phyloP scores from a whole-genome alignment of 805 yeast genomes.

The Starmerella roubikii region DNA sequence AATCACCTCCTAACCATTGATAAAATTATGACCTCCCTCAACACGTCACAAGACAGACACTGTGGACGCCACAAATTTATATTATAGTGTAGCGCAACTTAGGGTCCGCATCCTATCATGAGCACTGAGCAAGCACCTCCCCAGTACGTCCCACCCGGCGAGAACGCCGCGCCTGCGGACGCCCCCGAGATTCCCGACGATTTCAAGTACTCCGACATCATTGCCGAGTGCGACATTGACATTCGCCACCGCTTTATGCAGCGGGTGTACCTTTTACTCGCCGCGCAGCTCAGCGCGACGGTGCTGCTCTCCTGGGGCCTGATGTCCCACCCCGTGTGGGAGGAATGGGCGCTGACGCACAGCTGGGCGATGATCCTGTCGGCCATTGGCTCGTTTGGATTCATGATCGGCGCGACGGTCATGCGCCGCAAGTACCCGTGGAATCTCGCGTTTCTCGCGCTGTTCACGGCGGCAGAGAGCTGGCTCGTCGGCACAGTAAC shows the following conservation, averaged over 20 bases:
- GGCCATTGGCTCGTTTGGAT: constrained; percentile 45
- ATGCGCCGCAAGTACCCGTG: constrained; percentile 57
- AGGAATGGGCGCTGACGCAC: constrained; percentile 43
- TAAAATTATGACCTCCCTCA: too few relatives aligned
- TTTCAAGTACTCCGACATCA: constrained; percentile 68
- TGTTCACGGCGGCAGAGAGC: constrained; percentile 64
- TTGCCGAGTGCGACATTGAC: constrained; percentile 62
- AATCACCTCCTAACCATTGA: too few relatives aligned
- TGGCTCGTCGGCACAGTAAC: constrained; percentile 58
- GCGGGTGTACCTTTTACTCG: constrained; percentile 62
- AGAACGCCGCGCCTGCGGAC: constrained; percentile 8
- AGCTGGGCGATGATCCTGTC: constrained; percentile 47
- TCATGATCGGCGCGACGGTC: constrained; percentile 48
- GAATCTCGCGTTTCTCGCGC: constrained; percentile 44
- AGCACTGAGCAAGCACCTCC: constrained; percentile 13
- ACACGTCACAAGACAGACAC: too few relatives aligned
- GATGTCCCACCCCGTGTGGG: constrained; percentile 32
- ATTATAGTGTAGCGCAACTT: too few relatives aligned
- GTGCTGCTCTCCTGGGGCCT: constrained; percentile 43
- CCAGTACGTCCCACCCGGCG: constrained; percentile 13
- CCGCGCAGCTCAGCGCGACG: constrained; percentile 51
- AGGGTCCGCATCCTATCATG: too few relatives aligned
- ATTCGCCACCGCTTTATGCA: constrained; percentile 64
- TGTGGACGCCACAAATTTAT: too few relatives aligned
- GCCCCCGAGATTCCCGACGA: constrained; percentile 35